Evolutionary conservation across 2,329 filamentous ascomycete genomes (phyloP).

Genomic region (Fusarium chaquense): DNA sequence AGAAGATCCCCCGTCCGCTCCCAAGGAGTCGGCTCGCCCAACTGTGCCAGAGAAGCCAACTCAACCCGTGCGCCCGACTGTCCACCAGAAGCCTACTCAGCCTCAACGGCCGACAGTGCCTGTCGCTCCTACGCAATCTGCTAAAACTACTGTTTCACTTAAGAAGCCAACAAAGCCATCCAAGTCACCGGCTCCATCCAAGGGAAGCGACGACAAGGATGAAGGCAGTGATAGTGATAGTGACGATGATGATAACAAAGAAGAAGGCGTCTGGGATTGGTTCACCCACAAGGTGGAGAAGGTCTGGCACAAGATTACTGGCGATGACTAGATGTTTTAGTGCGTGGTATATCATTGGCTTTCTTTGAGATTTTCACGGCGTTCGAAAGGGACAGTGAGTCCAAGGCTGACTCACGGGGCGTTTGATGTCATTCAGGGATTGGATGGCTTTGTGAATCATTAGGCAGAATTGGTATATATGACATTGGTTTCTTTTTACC

Average conservation of each 20-base stretch:
- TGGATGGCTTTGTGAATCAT: background rate
- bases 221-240: slow-evolving; percentile 27
- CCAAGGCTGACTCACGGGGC: slow-evolving; percentile 12
- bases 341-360: background rate
- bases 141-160: slow-evolving; percentile 38
- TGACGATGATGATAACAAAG: slow-evolving; percentile 46
- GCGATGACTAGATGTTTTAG: slow-evolving; percentile 35
- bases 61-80: slow-evolving; percentile 29
- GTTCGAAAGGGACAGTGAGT: slow-evolving; percentile 25
- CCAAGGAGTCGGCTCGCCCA: slow-evolving; percentile 41
- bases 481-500: slow-evolving; percentile 4
- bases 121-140: slow-evolving; percentile 26
- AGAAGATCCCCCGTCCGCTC: slow-evolving; percentile 59
- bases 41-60: slow-evolving; percentile 35
- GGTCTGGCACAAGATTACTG: slow-evolving; percentile 60
- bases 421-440: slow-evolving; percentile 18
- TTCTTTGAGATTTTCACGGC: slow-evolving; percentile 20
- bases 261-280: slow-evolving; percentile 64
- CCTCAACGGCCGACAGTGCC: slow-evolving; percentile 29
- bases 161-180: slow-evolving; percentile 33
- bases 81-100: slow-evolving; percentile 32
- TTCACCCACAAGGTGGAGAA: slow-evolving; percentile 61
- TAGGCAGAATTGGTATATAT: slow-evolving; percentile 2
- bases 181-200: slow-evolving; percentile 30
- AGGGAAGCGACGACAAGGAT: slow-evolving; percentile 24